Base-by-base conservation (phyloP, 1,284 basidiomycete genomes). In the Lignosus rhinocerotis region DNA sequence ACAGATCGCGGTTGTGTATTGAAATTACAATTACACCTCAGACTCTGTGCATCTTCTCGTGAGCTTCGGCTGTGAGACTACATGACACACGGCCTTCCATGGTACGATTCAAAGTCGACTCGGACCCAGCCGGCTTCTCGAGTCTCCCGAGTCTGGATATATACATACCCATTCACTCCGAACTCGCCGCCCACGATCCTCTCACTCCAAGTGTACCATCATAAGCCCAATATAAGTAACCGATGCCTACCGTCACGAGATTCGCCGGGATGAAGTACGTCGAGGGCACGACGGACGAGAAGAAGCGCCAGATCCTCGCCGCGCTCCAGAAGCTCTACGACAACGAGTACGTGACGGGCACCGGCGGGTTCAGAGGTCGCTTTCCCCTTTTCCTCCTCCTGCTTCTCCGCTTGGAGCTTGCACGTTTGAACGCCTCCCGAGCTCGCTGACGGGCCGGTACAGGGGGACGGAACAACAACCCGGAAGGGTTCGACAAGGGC, bases 221-320 rank as follows among this genome's bases (percentile, higher is more conserved):
- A n/a, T n/a, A n/a, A n/a, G n/a, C n/a, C n/a, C n/a, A n/a, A n/a
- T n/a, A n/a, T n/a, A n/a, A n/a, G n/a, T n/a, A n/a, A 25, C 25
- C 25, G 38, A 52, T 52, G 51, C 34, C 38, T 21, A 12, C 21
- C 32, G 39, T 52, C 11, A 43, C 39, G 16, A 25, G 51, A 6
- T 52, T 52, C 39, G 51, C 51, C 5, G 51, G 39, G n/a, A 42
- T 52, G 19, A 52, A 52, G 51, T 52, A 52, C 51, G 32, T 31
- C 38, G 17, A 10, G 38, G 51, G 39, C 16, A 52, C 39, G 16
- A 52, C 51, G 38, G 25, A 31, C 51, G 51, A 42, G 25, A 5
- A 38, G 49, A 42, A 52, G 51, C 34, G 51, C 25, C 10, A 16
- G 39, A 31, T 33, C 41, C 51, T 52, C 39, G 17, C 30, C 19